Evolutionary conservation across 208 protist genomes (phyloP), one percentile per base, ranked within the genome.

Genomic region (Novymonas esmeraldas): DNA sequence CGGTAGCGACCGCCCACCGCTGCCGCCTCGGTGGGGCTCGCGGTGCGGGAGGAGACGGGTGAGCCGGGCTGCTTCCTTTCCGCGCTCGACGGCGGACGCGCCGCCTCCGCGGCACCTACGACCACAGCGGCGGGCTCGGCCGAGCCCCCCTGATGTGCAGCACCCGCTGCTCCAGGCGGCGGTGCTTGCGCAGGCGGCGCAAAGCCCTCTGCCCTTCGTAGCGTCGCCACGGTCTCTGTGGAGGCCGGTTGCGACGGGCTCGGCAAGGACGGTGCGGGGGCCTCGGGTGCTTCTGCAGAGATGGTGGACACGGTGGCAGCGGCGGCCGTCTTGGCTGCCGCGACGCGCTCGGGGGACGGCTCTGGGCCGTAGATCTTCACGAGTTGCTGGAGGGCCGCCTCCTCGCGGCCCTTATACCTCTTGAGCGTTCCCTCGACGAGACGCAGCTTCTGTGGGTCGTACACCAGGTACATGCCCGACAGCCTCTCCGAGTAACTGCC

Each of bases 361-460:
- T 93, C 90, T 0, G 87, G 83, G 11, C 87, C 90, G 69, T 93
- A 92, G 62, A 87, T 85, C 58, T 82, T 80, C 28, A 93, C 62
- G 11, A 93, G 76, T 64, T 92, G 73, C 51, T 74, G 73, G 42
- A 93, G 82, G 13, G 90, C 82, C 20, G 78, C 80, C 38, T 93
- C 87, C 51, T 93, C 87, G 6, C 77, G 74, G 9, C 84, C 90
- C 11, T 74, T 70, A 67, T 81, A 90, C 38, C 84, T 82, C 61
- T 76, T 67, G 33, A 95, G 70, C 11, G 85, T 87, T 9, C 76
- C 81, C 41, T 82, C 64, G 2, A 92, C 87, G 26, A 81, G 83
- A 38, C 70, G 70, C 34, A 90, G 68, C 65, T 92, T 93, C 33
- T 70, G 52, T 26, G 86, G 85, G 38, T 88, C 80, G 64, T 95